Evolutionary conservation across 2,329 filamentous ascomycete species (phyloP).

Genomic region (Colletotrichum salicis): DNA sequence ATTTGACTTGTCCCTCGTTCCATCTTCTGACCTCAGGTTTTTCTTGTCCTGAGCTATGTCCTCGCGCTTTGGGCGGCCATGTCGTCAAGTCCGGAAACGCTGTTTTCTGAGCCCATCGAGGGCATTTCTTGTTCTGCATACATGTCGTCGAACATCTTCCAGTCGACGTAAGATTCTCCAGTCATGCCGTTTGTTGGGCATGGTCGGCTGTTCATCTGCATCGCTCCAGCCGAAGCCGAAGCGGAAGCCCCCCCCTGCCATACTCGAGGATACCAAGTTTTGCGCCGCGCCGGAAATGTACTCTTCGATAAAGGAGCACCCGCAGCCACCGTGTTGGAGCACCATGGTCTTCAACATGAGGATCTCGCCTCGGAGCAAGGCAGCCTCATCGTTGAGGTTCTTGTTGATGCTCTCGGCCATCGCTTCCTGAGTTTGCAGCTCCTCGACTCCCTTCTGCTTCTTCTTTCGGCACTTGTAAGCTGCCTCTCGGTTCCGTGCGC

Average conservation of each 20-base stretch:
- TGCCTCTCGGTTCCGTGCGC: slow-evolving; percentile 34
- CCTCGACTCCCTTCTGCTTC: slow-evolving; percentile 34
- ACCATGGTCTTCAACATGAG: slow-evolving; percentile 36
- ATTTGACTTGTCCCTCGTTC: not conserved
- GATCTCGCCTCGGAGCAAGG: slow-evolving; percentile 28
- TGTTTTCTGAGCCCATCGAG: not conserved
- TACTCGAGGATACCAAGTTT: slow-evolving; percentile 23
- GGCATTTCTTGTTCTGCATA: not conserved
- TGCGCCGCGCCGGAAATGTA: slow-evolving; percentile 32
- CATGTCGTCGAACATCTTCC: slow-evolving; percentile 10
- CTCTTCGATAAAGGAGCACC: slow-evolving; percentile 31
- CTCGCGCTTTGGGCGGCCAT: slow-evolving; percentile 8
- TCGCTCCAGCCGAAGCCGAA: no score
- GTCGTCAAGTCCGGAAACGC: slow-evolving; percentile 24
- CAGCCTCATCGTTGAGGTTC: slow-evolving; percentile 22
- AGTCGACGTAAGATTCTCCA: slow-evolving; percentile 5
- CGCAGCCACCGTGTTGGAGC: slow-evolving; percentile 32
- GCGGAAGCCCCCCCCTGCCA: not conserved
- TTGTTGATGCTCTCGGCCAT: slow-evolving; percentile 37
- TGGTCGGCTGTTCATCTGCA: not conserved
- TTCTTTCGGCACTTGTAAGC: slow-evolving; percentile 36
- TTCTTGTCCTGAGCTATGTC: not conserved
- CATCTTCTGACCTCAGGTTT: not conserved
- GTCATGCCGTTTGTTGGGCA: not conserved
- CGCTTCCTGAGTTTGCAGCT: slow-evolving; percentile 33